Base-by-base conservation (phyloP, 345 rosid species). In the Eucalyptus cladocalyx region DNA sequence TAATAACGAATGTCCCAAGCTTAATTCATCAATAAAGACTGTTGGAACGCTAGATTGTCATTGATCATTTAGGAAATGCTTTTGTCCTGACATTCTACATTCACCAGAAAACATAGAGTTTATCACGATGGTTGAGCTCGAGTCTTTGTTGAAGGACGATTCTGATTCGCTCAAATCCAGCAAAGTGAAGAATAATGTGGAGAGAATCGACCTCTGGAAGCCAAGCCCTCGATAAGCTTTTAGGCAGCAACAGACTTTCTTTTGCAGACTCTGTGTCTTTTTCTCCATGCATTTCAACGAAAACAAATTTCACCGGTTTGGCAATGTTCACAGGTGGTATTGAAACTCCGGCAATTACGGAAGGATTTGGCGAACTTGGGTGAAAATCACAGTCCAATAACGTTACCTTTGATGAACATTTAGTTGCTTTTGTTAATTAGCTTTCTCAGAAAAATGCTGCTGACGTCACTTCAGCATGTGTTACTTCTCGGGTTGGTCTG, bases 181-280 rank as follows among this genome's bases (percentile, higher is more conserved):
- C 48, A 11, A 11, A 47, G 48, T 11, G 48, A 47, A 47, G 48
- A 47, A 47, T 47, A 47, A 47, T 47, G 48, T 11, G 48, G 17
- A 95, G 98, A 86, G 95, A 95, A 91, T 81, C 95, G 92, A 97
- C 98, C 47, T 97, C 99, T 9, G 98, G 99, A 91, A 96, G 98
- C 93, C 99, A 96, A 88, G 97, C 98, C 85, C 97, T 98, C 26
- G 98, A 97, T 91, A 97, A 98, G 91, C 98, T 98, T 87, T 92
- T 98, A 87, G 99, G 99, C 80, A 96, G 98, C 94, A 92, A 60
- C 76, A 21, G 17, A 16, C 85, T 72, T 80, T 26, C 40, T 37
- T 86, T 23, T 69, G 45, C 50, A 34, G 81, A 72, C 24, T 37
- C 6, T 4, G 2, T 24, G 6, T 30, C 8, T 23, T 81, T 19